Evolutionary conservation across 306 rosid genomes (phyloP), one percentile per base, ranked within the genome.

Genomic region (Cajanus cajan): DNA sequence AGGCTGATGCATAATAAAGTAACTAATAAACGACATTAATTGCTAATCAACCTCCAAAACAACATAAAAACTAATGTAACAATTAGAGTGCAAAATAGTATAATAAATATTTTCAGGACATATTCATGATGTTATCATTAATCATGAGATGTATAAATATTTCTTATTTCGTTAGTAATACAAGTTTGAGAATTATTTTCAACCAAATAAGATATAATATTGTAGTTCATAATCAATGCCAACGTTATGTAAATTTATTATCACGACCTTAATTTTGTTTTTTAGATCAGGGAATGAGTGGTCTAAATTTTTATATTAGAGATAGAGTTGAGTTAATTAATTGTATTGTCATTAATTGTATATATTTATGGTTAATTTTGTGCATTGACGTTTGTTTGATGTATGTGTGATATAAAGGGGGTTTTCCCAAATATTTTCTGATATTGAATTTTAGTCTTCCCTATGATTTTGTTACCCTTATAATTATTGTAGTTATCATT

Each of bases 221-320:
- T 19, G 47, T 6, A 37, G 22, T 19, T 73, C 74, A 77, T 77
- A 77, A 14, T 39, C 67, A 37, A 77, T 24, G 67, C 43, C 39
- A 66, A 52, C 34, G 14, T 50, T 48, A 12, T 5, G 25, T 40
- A 62, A 33, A 48, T 19, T 57, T 47, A 36, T 34, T 19, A 47
- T 48, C 64, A 1, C 7, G 59, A 14, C 44, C 80, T 37, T 40
- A 22, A 15, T 67, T 39, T 52, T 77, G 74, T 77, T 67, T 77
- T 67, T 2, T 37, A 37, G 14, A 50, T 3, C 7, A 14, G 28
- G 44, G 44, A 59, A 66, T n/a, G n/a, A n/a, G n/a, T n/a, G n/a
- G n/a, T n/a, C n/a, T n/a, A n/a, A n/a, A n/a, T n/a, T n/a, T n/a
- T n/a, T n/a, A n/a, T n/a, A n/a, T n/a, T n/a, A n/a, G n/a, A n/a